Evolutionary conservation across 2,329 filamentous ascomycete species (phyloP), one percentile per base, ranked within the genome.

Genomic region (Fusarium burgessii): DNA sequence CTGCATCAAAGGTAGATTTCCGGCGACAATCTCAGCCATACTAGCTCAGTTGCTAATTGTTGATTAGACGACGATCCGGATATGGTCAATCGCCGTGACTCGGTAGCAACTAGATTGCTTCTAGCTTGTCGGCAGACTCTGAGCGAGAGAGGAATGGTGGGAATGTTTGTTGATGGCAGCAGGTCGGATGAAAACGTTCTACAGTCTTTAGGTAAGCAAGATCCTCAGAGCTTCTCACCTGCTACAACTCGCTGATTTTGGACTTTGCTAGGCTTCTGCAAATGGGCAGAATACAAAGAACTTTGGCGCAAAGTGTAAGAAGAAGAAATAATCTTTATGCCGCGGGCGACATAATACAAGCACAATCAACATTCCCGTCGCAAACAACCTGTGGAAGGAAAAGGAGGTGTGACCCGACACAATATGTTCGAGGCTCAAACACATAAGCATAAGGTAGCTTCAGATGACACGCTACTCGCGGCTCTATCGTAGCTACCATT

Each of bases 281-380:
- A 86, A 77, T 90, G 88, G 88, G 86, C 88, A 49, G 81, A 79
- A 70, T 90, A 90, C 74, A 83, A 79, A 76, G 87, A 89, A 58
- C 79, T 87, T 20, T 90, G 87, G 87, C 83, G 82, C 62, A 78
- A 83, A 73, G 73, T 82, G 57, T 78, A 58, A 77, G 35, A 36
- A 64, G 23, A 57, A 29, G 27, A 10, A 29, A 29, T 29, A 58
- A 43, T 42, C n/a, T 38, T 46, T 25, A 40, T 20, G 36, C 18
- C 38, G 52, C 27, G 40, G 35, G 23, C 40, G 45, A 36, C 54
- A 29, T 46, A 41, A 41, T 18, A 55, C 25, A 46, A 70, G 45
- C 50, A 59, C 45, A 20, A 52, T 50, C 47, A 23, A 27, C 43
- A 23, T 25, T n/a, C 45, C 47, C 29, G 27, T 38, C 42, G 35